Conservation (phyloP, 768 basidiomycete genomes). For the Tylopilus felleus region DNA sequence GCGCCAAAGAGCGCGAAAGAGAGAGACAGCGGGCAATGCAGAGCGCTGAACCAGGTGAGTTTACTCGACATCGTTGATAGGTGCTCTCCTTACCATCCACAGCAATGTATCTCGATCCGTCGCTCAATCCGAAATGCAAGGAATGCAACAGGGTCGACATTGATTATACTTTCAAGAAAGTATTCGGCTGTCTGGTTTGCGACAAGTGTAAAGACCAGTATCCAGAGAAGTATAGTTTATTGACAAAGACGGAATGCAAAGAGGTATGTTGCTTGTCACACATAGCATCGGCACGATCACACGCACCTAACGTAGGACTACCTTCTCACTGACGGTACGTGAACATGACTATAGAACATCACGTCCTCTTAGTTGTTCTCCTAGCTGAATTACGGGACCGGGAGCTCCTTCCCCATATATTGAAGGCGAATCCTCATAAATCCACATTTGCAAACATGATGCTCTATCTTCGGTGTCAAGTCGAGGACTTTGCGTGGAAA, state of each 20-base stretch:
- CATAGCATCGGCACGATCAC: slow-evolving; percentile 1
- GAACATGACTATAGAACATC: background rate
- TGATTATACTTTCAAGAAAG: slow-evolving; percentile 75
- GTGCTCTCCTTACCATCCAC: background rate
- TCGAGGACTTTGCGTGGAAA: slow-evolving; percentile 95
- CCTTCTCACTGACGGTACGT: slow-evolving; percentile 85
- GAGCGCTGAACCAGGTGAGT: slow-evolving; percentile 67
- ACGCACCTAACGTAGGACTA: slow-evolving; percentile 62
- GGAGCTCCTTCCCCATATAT: slow-evolving; percentile 86
- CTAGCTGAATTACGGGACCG: slow-evolving; percentile 92
- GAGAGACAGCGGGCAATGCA: slow-evolving; percentile 76
- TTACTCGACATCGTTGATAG: background rate
- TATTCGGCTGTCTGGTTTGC: slow-evolving; percentile 85
- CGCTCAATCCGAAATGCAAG: slow-evolving; percentile 74
- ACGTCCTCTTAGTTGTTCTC: background rate
- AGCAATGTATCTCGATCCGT: slow-evolving; percentile 79
- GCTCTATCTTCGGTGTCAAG: slow-evolving; percentile 91
- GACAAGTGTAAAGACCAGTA: slow-evolving; percentile 84
- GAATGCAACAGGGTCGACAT: slow-evolving; percentile 90
- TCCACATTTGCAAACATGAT: slow-evolving; percentile 99
- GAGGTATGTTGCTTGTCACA: slow-evolving; percentile 50
- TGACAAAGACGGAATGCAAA: slow-evolving; percentile 99
- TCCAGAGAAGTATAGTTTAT: slow-evolving; percentile 88
- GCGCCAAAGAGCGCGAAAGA: slow-evolving; percentile 75
- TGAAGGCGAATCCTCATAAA: slow-evolving; percentile 93